phyloP scores from a whole-genome alignment of 1,284 basidiomycete species.

The Takashimella koratensis region DNA sequence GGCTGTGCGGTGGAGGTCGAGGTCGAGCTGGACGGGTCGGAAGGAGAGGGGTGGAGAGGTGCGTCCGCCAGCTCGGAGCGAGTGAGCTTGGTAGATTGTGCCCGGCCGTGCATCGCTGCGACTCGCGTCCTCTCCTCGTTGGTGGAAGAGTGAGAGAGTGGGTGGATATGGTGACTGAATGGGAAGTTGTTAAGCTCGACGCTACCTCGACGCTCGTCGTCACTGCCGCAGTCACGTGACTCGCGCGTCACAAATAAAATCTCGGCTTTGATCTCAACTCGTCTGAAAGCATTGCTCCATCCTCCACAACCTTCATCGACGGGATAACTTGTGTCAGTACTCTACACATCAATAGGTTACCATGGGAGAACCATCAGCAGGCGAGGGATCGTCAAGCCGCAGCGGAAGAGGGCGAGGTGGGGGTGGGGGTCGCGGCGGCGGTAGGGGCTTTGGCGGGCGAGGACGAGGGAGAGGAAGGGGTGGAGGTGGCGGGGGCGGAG shows the following conservation, averaged over 20 bases:
- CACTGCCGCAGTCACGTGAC: too few relatives aligned
- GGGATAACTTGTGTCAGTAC: too few relatives aligned
- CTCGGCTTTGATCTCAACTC: too few relatives aligned
- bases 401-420: slow-evolving; percentile 3
- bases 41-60: neutral
- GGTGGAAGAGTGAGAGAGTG: neutral
- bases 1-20: neutral
- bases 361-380: slow-evolving; percentile 11
- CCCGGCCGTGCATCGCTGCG: neutral
- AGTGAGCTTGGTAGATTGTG: neutral
- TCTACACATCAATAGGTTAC: neutral
- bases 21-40: neutral
- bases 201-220: too few relatives aligned
- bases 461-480: slow-evolving; percentile 16
- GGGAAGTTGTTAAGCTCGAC: too few relatives aligned
- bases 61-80: neutral
- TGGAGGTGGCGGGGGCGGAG: slow-evolving; percentile 9
- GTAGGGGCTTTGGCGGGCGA: slow-evolving; percentile 10
- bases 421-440: slow-evolving; percentile 15
- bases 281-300: too few relatives aligned
- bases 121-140: neutral
- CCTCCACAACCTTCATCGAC: too few relatives aligned
- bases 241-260: too few relatives aligned
- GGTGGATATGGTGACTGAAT: neutral
- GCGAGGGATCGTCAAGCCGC: neutral